phyloP scores from a whole-genome alignment of 129 eudicot species.

The Chrysanthemum seticuspe region DNA sequence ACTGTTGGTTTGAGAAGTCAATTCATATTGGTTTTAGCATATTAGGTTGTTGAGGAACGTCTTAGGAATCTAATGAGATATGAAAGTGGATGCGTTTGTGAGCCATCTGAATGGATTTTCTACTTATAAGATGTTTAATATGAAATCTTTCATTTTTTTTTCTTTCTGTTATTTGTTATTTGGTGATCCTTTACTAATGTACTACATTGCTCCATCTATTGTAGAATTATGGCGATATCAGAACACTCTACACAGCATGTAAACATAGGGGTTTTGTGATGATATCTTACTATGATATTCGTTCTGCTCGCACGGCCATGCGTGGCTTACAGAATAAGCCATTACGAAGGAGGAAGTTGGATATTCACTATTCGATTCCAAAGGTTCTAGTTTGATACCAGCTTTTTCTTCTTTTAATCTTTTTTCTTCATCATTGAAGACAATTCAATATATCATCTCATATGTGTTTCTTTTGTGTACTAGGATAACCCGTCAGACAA shows the following conservation, averaged over 20 bases:
- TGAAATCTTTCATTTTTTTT: too few relatives aligned
- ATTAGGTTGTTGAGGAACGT: neutral
- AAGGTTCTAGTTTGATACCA: slow-evolving; percentile 48
- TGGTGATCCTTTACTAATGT: slow-evolving; percentile 19
- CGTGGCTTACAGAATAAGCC: slow-evolving; percentile 84
- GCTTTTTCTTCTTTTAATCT: neutral
- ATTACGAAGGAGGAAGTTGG: slow-evolving; percentile 83
- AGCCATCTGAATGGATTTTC: too few relatives aligned
- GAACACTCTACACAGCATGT: slow-evolving; percentile 89
- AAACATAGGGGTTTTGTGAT: slow-evolving; percentile 96
- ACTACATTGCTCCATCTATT: neutral
- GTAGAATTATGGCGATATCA: slow-evolving; percentile 91
- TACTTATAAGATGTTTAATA: too few relatives aligned
- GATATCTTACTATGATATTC: slow-evolving; percentile 95
- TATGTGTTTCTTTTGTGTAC: slow-evolving; percentile 3
- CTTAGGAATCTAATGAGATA: neutral
- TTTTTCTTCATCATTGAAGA: neutral
- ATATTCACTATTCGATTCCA: slow-evolving; percentile 93
- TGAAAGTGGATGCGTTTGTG: neutral
- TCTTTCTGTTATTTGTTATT: neutral
- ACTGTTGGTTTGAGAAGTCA: slow-evolving; percentile 10
- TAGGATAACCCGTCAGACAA: slow-evolving; percentile 98
- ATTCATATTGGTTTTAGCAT: neutral
- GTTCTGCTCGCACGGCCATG: slow-evolving; percentile 96
- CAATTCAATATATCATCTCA: neutral